phyloP scores from a whole-genome alignment of 345 rosid species.

The Euclidium syriacum region DNA sequence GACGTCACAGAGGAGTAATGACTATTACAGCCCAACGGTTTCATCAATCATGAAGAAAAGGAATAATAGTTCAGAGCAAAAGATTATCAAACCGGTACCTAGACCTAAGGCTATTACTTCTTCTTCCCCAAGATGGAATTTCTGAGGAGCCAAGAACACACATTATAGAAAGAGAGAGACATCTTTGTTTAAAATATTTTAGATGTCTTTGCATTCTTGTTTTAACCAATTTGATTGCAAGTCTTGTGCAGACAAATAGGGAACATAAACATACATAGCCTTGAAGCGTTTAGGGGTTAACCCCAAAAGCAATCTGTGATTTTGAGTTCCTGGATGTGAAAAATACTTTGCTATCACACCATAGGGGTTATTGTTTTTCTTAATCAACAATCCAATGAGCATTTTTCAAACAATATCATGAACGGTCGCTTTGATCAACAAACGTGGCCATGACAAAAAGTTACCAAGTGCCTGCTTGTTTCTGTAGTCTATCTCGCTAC shows the following conservation, averaged over 20 bases:
- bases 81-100: constrained; percentile 20
- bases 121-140: constrained; percentile 74
- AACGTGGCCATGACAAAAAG: not conserved
- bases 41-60: constrained; percentile 90
- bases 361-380: not conserved
- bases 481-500: too few species aligned
- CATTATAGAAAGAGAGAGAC: constrained; percentile 18
- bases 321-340: not conserved
- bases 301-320: not conserved
- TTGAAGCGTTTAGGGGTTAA: not conserved
- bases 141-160: constrained; percentile 45
- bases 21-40: constrained; percentile 84
- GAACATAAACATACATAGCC: not conserved
- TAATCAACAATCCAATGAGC: not conserved
- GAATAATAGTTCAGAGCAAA: constrained; percentile 47
- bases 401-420: not conserved
- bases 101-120: constrained; percentile 57
- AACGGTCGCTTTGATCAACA: not conserved
- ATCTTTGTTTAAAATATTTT: constrained; percentile 23
- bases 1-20: constrained; percentile 86
- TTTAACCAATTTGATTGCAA: constrained; percentile 38
- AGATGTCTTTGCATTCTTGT: constrained; percentile 23
- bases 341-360: not conserved
- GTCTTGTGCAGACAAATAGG: constrained; percentile 34
- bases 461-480: too few species aligned